phyloP scores from a whole-genome alignment of 441 rosid genomes.

The Populus hybrid region DNA sequence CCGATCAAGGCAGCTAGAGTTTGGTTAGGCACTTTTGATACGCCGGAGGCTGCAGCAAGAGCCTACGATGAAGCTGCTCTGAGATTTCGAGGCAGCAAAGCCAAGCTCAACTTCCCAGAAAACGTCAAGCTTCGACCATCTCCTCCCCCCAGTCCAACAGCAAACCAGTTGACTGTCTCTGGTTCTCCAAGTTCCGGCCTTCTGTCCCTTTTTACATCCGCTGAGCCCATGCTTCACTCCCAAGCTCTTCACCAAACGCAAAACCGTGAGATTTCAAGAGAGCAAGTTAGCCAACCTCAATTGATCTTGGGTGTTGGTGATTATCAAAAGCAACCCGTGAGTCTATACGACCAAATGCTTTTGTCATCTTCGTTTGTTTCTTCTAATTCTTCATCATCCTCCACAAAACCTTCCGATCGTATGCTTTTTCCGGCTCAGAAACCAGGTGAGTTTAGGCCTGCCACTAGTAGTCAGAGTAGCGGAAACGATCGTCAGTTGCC shows the following conservation, averaged over 20 bases:
- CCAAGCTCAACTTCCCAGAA: conserved; percentile 95
- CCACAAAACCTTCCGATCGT: conserved; percentile 24
- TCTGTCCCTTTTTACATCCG: conserved; percentile 33
- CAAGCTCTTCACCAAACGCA: conserved; percentile 14
- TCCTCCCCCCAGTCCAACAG: conserved; percentile 14
- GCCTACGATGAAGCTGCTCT: conserved; percentile 92
- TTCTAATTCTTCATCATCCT: conserved; percentile 15
- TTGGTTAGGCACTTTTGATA: conserved; percentile 93
- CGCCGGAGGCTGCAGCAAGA: conserved; percentile 80
- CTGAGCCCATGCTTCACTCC: conserved; percentile 21
- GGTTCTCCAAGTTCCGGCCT: conserved; percentile 29
- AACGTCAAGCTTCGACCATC: conserved; percentile 56
- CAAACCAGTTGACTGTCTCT: conserved; percentile 33
- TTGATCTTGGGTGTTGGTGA: conserved; percentile 28
- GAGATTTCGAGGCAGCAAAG: conserved; percentile 79
- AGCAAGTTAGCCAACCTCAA: conserved; percentile 13
- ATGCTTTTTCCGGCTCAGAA: conserved; percentile 7
- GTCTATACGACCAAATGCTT: conserved; percentile 33
- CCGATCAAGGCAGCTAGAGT: conserved; percentile 84
- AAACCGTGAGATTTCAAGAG: conserved; percentile 17
- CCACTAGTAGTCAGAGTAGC: conserved; percentile 21
- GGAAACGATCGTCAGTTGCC: conserved; percentile 20
- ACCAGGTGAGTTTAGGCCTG: conserved; percentile 24
- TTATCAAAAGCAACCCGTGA: conserved; percentile 24
- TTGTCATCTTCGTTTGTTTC: conserved; percentile 32